phyloP scores from a whole-genome alignment of 352 stramenopile species.

The Pythium diclinum region DNA sequence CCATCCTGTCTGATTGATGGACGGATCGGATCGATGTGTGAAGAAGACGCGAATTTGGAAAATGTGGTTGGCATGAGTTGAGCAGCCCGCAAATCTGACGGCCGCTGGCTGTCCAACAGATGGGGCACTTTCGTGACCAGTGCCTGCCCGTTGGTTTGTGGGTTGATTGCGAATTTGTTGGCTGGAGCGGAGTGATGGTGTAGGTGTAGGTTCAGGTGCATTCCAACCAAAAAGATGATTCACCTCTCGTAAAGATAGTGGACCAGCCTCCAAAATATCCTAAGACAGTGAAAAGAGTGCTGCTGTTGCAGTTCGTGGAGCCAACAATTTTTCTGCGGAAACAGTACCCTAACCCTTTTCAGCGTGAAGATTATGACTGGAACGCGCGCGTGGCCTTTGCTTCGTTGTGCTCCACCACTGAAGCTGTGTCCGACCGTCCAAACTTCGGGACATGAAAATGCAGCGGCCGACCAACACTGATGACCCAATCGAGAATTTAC shows the following conservation, averaged over 20 bases:
- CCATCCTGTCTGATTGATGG: slow-evolving; percentile 24
- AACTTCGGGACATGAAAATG: slow-evolving; percentile 18
- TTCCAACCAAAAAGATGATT: slow-evolving; percentile 14
- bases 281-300: slow-evolving; percentile 10
- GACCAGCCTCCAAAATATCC: background rate
- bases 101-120: slow-evolving; percentile 16
- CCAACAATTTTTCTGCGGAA: slow-evolving; percentile 18
- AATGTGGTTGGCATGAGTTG: slow-evolving; percentile 5
- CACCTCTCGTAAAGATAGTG: no score
- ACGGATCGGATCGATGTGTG: slow-evolving; percentile 18
- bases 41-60: slow-evolving; percentile 22
- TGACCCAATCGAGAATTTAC: slow-evolving; percentile 15
- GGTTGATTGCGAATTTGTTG: slow-evolving; percentile 27
- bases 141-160: slow-evolving; percentile 12
- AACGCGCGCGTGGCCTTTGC: slow-evolving; percentile 14
- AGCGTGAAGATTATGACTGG: slow-evolving; percentile 21
- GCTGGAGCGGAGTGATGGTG: slow-evolving; percentile 24
- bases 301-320: slow-evolving; percentile 7
- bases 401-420: slow-evolving; percentile 2
- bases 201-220: slow-evolving; percentile 6
- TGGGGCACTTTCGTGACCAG: slow-evolving; percentile 17
- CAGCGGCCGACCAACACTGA: slow-evolving; percentile 6
- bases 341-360: slow-evolving; percentile 16
- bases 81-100: background rate
- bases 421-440: background rate